phyloP scores from a whole-genome alignment of 1,139 yeast species.

The Suhomyces terraborum region DNA sequence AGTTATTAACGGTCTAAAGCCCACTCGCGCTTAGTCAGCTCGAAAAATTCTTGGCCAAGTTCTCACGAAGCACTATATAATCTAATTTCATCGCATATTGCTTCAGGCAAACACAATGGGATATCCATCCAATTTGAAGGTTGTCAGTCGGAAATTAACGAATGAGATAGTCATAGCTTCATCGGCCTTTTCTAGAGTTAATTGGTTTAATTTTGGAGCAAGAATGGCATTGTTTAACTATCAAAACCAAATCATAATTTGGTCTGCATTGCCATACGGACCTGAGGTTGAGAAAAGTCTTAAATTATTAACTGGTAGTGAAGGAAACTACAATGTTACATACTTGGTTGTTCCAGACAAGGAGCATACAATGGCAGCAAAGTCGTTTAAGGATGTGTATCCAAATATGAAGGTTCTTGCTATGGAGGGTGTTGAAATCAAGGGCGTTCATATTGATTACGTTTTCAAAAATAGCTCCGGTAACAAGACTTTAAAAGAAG shows the following conservation, averaged over 20 bases:
- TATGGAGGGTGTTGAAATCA: constrained; percentile 37
- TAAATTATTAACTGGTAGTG: constrained; percentile 32
- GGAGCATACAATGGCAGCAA: constrained; percentile 60
- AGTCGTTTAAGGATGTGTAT: constrained; percentile 48
- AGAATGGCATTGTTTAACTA: constrained; percentile 56
- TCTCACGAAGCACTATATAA: not conserved
- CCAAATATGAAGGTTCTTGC: constrained; percentile 56
- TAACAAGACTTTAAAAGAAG: constrained; percentile 29
- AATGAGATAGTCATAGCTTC: constrained; percentile 53
- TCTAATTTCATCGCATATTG: not conserved
- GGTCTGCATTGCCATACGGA: constrained; percentile 66
- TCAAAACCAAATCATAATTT: constrained; percentile 47
- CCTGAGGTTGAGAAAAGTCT: constrained; percentile 45
- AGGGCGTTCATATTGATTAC: constrained; percentile 33
- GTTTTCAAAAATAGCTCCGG: constrained; percentile 30
- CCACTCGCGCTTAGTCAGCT: not conserved
- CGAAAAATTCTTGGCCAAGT: not conserved
- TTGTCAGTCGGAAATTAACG: constrained; percentile 46
- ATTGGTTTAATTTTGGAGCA: constrained; percentile 56
- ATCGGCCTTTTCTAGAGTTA: constrained; percentile 44
- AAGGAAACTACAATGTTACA: constrained; percentile 33
- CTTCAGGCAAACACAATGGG: constrained; percentile 24
- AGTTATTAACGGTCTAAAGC: not conserved
- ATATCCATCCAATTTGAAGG: constrained; percentile 41
- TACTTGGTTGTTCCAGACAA: constrained; percentile 54